phyloP scores from a whole-genome alignment of 352 stramenopile genomes.

The Phytophthora cactorum region DNA sequence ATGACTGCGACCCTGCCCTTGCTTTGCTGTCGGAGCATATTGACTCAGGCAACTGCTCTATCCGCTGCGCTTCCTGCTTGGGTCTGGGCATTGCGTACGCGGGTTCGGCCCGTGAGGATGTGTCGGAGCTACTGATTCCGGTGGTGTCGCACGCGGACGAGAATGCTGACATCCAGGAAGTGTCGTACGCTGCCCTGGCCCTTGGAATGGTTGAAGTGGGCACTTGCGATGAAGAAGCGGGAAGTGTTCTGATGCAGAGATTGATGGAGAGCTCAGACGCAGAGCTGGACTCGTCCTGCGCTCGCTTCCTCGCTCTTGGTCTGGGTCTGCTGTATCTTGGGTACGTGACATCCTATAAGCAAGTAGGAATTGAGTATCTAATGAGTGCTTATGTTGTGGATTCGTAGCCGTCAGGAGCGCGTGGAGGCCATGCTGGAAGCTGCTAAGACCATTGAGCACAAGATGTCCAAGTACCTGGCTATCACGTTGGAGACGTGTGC shows the following conservation, averaged over 20 bases:
- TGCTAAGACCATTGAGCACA: slow-evolving; percentile 98
- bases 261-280: slow-evolving; percentile 98
- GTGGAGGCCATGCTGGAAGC: slow-evolving; percentile 99
- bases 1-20: slow-evolving; percentile 97
- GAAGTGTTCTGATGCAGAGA: slow-evolving; percentile 95
- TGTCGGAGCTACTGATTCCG: slow-evolving; percentile 96
- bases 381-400: slow-evolving; percentile 65
- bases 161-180: slow-evolving; percentile 93
- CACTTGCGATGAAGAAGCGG: slow-evolving; percentile 98
- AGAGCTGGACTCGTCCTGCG: slow-evolving; percentile 96
- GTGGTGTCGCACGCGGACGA: slow-evolving; percentile 92
- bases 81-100: slow-evolving; percentile 99
- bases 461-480: slow-evolving; percentile 96
- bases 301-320: slow-evolving; percentile 96
- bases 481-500: slow-evolving; percentile 98
- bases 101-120: slow-evolving; percentile 95
- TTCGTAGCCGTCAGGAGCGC: slow-evolving; percentile 87
- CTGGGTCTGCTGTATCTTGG: slow-evolving; percentile 98
- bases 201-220: slow-evolving; percentile 99
- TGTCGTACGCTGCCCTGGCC: slow-evolving; percentile 94
- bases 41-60: slow-evolving; percentile 93
- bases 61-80: slow-evolving; percentile 95
- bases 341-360: slow-evolving; percentile 48
- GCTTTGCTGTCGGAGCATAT: slow-evolving; percentile 98
- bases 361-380: slow-evolving; percentile 81